These are phyloP conservation scores for Penicillium sp. DNA, from an alignment of 2,329 filamentous ascomycete genomes.

Conservation along the genomic window DNA sequence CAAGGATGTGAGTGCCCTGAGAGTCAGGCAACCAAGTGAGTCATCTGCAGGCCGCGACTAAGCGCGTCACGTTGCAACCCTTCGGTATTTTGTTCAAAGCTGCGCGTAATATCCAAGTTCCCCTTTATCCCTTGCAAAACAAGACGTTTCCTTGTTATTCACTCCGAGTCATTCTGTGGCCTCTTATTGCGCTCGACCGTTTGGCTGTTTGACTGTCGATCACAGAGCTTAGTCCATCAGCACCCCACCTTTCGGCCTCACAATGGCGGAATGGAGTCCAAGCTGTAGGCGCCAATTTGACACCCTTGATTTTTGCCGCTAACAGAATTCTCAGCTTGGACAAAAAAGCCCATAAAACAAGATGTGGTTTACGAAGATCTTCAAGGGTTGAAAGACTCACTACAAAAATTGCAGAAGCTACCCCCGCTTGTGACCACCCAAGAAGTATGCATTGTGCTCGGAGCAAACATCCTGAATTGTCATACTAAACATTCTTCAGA, in stretches of 20 bases:
- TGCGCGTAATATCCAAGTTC: not conserved
- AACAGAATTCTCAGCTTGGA: constrained; percentile 37
- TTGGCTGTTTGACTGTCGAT: not conserved
- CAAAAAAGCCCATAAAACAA: constrained; percentile 48
- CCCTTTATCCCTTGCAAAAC: not conserved
- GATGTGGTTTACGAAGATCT: constrained; percentile 50
- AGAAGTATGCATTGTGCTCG: constrained; percentile 35
- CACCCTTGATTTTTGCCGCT: not conserved
- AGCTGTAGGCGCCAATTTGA: constrained; percentile 22
- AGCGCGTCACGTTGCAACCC: constrained; percentile 1
- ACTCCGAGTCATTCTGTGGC: not conserved
- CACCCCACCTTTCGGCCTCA: not conserved
- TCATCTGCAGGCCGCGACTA: constrained; percentile 3
- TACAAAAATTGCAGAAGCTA: constrained; percentile 45
- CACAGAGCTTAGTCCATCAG: not conserved
- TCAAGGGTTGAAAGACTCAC: constrained; percentile 39
- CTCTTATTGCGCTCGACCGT: not conserved
- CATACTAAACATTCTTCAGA: constrained; percentile 42
- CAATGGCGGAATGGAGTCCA: constrained; percentile 34
- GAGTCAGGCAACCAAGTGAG: not conserved
- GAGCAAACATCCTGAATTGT: constrained; percentile 1
- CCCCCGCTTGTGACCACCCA: constrained; percentile 51
- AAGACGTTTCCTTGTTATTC: not conserved
- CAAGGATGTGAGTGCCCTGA: not conserved
- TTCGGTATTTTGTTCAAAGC: not conserved